phyloP scores from a whole-genome alignment of 1,139 yeast genomes.

The Suhomyces atakaporum region DNA sequence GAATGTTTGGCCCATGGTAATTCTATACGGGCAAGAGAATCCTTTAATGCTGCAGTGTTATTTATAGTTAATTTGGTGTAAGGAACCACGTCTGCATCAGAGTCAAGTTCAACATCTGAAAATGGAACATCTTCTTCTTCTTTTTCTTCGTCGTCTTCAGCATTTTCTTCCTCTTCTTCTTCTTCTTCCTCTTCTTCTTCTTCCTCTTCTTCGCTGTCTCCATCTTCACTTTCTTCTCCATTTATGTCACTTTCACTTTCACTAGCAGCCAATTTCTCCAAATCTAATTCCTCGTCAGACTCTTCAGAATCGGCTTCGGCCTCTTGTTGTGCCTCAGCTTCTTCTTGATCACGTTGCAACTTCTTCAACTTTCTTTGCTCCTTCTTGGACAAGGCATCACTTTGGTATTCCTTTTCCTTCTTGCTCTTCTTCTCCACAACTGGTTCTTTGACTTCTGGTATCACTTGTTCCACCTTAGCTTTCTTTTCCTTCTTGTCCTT shows the following conservation, averaged over 20 bases:
- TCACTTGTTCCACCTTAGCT: slow-evolving; percentile 11
- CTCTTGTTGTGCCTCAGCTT: slow-evolving; percentile 26
- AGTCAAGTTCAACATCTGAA: slow-evolving; percentile 78
- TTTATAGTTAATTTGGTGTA: slow-evolving; percentile 83
- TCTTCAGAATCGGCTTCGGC: slow-evolving; percentile 34
- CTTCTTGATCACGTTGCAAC: slow-evolving; percentile 24
- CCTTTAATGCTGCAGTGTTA: slow-evolving; percentile 68
- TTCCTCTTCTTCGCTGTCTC: slow-evolving; percentile 41
- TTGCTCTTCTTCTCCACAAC: slow-evolving; percentile 11
- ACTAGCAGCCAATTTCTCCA: slow-evolving; percentile 59
- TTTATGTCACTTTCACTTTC: slow-evolving; percentile 44
- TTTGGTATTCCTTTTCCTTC: slow-evolving; percentile 39
- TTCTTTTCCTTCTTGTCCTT: slow-evolving; percentile 12
- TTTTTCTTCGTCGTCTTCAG: slow-evolving; percentile 43
- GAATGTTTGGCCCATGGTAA: slow-evolving; percentile 71
- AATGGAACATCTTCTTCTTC: slow-evolving; percentile 68
- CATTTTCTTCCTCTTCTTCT: slow-evolving; percentile 42
- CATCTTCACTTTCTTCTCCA: slow-evolving; percentile 43
- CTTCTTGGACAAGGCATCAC: slow-evolving; percentile 57
- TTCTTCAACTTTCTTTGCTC: slow-evolving; percentile 66
- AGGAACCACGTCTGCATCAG: slow-evolving; percentile 88
- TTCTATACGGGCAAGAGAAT: slow-evolving; percentile 65
- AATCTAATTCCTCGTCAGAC: slow-evolving; percentile 42
- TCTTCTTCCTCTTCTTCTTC: slow-evolving; percentile 48
- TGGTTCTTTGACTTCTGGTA: slow-evolving; percentile 8